Evolutionary conservation across 1,284 basidiomycete genomes (phyloP), one percentile per base, ranked within the genome.

Genomic region (Laetiporus sulphureus): DNA sequence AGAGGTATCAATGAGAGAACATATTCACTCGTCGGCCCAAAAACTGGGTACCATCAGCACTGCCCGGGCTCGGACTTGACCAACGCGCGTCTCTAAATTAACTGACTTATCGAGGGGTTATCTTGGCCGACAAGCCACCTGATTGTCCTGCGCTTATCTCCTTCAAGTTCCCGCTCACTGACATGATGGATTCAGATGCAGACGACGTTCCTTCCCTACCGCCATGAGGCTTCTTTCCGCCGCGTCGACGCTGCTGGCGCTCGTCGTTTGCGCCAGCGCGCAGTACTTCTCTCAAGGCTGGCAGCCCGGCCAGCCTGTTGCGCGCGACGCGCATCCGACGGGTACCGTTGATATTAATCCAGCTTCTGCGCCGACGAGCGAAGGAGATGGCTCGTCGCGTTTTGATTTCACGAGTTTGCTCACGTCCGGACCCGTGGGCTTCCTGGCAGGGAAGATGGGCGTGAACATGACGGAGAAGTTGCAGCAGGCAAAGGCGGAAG

Each of bases 281-380:
- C 78, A 85, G 48, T 87, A 87, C 59, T 79, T 87, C 59, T 87
- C 83, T 2, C 66, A 68, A 20, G 85, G 85, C n/a, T 88, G 85
- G 86, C 56, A 66, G 25, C 86, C 85, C 2, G 84, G 83, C 23
- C 77, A 87, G 56, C 62, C 73, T 4, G 64, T 66, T 6, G 58
- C 66, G 12, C 46, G 57, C 27, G 46, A 63, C 30, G 46, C 51
- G 33, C 48, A 56, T 30, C 42, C 51, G 5, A 40, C 42, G 34
- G 41, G 48, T 22, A 38, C 38, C 11, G 24, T 33, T 19, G 32
- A 32, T 20, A 33, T 38, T 19, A 44, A 39, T 11, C 46, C 47
- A 18, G 53, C 50, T 18, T 44, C 38, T 42, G 44, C 39, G 42
- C 37, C 50, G 40, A 30, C 42, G 45, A 16, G 27, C 41, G 22